Base-by-base conservation (phyloP, 2,329 filamentous ascomycete genomes). In the Exophiala spinifera region DNA sequence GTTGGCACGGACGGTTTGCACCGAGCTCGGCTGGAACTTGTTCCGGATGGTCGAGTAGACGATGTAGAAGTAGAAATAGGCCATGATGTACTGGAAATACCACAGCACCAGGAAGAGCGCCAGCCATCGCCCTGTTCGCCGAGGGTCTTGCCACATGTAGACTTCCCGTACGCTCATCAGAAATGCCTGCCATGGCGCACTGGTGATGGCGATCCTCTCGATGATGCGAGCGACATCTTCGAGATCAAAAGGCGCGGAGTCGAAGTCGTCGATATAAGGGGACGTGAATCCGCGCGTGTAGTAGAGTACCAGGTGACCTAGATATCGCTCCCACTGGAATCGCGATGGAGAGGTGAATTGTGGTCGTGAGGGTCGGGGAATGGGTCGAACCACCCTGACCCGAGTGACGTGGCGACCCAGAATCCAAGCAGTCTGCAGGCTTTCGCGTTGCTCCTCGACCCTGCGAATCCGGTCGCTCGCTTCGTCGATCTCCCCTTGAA, bases 151-250 rank as follows among this genome's bases (percentile, higher is more conserved):
- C 72, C 72, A 75, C 10, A 69, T 67, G 53, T 73, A 75, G 14
- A 74, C 59, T 3, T 66, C 54, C 15, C 70, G 67, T 15, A 74
- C 44, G 11, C 66, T 57, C 53, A 71, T 61, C n/a, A 69, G 60
- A 63, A 69, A 74, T 19, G 67, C 56, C 55, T 75, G 71, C 70
- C 70, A 74, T 13, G 70, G 69, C 5, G 65, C 67, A 17, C 67
- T 72, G n/a, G 69, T 70, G 52, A 74, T 69, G 17, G 73, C 60
- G 3, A 75, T 57, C 15, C 72, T 67, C 53, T 74, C 70, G 19
- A 72, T 46, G 39, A 70, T 65, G 21, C 63, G 62, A n/a, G 66
- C 62, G 3, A 71, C 56, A 28, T 64, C 64, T 53, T 72, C 69
- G 20, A 69, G 52, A 43, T 72, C 69, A 51, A 72, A 72, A 1